Evolutionary conservation across 371 early-diverging fungal genomes (phyloP).

Genomic region (Mycotypha africana): DNA sequence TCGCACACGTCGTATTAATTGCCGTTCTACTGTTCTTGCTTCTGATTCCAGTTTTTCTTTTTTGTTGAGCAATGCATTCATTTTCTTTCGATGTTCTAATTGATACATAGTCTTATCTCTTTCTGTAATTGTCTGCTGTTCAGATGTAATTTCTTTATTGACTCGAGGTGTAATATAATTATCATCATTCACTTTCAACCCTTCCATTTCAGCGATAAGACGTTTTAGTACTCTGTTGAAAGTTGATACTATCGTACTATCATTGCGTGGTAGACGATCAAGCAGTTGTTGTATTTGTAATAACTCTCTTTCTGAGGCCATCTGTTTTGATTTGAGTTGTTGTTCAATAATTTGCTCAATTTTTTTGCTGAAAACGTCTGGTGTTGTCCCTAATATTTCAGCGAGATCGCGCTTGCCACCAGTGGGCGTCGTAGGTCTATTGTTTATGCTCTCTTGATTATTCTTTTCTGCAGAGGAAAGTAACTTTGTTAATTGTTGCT

Average conservation of each 20-base stretch:
- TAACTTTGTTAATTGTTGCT: no score
- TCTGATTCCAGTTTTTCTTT: constrained; percentile 1
- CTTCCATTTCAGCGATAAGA: no score
- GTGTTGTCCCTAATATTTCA: constrained; percentile 1
- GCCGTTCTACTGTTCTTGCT: constrained; percentile 1
- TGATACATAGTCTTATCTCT: no score
- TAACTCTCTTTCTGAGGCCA: neutral
- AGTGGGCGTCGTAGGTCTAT: no score
- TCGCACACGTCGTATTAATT: constrained; percentile 1
- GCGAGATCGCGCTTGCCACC: constrained; percentile 8
- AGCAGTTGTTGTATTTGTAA: neutral
- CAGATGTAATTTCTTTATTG: no score
- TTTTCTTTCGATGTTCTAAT: neutral
- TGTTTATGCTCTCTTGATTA: no score
- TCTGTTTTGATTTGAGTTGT: neutral
- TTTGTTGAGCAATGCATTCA: neutral
- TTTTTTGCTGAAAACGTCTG: constrained; percentile 8
- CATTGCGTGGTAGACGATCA: neutral
- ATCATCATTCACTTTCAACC: no score
- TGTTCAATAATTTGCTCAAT: constrained; percentile 1
- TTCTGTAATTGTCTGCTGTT: no score
- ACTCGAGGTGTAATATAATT: no score
- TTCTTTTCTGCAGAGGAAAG: no score
- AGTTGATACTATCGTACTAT: no score
- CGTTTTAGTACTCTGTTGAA: no score